Percentiles rank a stretch among this genome's conserved stretches.
Evolutionary conservation across 768 basidiomycete species (phyloP).

Genomic region (Pilatotrama ljubarskyi): DNA sequence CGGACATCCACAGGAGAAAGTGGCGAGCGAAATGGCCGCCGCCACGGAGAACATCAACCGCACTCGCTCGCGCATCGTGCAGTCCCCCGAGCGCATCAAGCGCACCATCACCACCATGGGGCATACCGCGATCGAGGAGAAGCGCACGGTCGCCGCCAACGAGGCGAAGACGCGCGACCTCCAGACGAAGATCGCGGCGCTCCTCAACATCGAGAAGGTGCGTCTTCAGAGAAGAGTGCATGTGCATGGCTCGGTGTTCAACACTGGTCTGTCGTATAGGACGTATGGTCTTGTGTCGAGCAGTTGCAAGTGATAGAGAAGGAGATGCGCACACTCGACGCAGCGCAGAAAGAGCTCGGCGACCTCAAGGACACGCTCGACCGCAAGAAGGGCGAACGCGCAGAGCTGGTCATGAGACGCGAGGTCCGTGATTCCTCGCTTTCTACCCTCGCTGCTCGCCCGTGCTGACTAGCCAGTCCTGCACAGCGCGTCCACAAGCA

Average conservation of each 20-base stretch:
- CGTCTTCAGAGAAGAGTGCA: background rate
- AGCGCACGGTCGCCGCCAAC: slow-evolving; percentile 58
- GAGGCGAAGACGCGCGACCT: slow-evolving; percentile 79
- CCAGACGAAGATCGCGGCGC: slow-evolving; percentile 67
- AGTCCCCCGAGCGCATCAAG: slow-evolving; percentile 88
- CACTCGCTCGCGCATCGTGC: slow-evolving; percentile 76
- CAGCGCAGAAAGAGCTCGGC: slow-evolving; percentile 63
- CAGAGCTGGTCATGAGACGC: slow-evolving; percentile 62
- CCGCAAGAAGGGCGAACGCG: slow-evolving; percentile 72
- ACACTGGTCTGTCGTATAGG: slow-evolving; percentile 41
- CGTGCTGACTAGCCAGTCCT: background rate
- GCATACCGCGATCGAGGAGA: slow-evolving; percentile 65
- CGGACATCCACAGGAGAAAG: slow-evolving; percentile 47
- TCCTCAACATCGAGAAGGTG: slow-evolving; percentile 78
- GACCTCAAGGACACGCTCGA: slow-evolving; percentile 70
- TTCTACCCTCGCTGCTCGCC: background rate
- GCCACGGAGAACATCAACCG: slow-evolving; percentile 62
- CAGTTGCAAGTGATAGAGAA: slow-evolving; percentile 75
- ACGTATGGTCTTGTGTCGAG: slow-evolving; percentile 69
- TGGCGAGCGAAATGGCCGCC: slow-evolving; percentile 59
- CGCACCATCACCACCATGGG: slow-evolving; percentile 81
- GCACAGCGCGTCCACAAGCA: slow-evolving; percentile 78
- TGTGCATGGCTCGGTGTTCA: background rate
- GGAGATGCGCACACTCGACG: slow-evolving; percentile 63
- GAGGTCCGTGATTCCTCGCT: slow-evolving; percentile 48